Evolutionary conservation across 2,329 filamentous ascomycete species (phyloP), one percentile per base, ranked within the genome.

Genomic region (Pseudogymnoascus verrucosus): DNA sequence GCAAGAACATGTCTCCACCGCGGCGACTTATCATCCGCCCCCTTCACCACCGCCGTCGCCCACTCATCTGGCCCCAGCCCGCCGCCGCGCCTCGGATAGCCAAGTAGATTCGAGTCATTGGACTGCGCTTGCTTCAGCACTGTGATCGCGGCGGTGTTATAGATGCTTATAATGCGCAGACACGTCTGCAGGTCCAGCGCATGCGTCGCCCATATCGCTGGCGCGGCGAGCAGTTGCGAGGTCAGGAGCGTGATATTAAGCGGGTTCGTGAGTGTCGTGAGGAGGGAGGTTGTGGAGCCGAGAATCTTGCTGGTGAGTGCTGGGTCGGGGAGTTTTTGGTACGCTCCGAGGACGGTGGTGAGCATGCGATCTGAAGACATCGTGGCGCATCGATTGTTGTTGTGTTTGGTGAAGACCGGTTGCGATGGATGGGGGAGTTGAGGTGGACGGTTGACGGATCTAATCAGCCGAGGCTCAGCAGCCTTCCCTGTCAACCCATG

Each of bases 1-100:
- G 87, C 77, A 11, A 90, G 75, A 21, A 86, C 69, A 76, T 90
- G 88, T 70, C 86, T 83, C 87, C 87, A 90, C 73, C 86, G 77
- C 84, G 74, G 85, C 69, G 85, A 83, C 82, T 85, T 87, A 8
- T 76, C 74, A 67, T 77, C 75, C 5, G 75, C 69, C 8, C 76
- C 76, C 61, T 72, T 73, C 10, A 77, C 66, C n/a, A 77, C 73
- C 40, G 75, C 74, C 64, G 68, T 73, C 21, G 75, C 70, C 76
- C 76, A 77, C 59, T 76, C 74, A 68, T 75, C 74, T 4, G 64
- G 71, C 83, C 75, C n/a, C 80, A 83, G 75, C 79, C 87, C 69
- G 79, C 81, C 51, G 83, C 84, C 70, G n/a, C 34, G 54, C 34
- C 54, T 59, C 14, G 54, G 54, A 37, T 59, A 87, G 83, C 14